These are phyloP conservation scores for Coemansia sp. DNA, from an alignment of 192 early-diverging fungal species.

Conservation along the genomic window DNA sequence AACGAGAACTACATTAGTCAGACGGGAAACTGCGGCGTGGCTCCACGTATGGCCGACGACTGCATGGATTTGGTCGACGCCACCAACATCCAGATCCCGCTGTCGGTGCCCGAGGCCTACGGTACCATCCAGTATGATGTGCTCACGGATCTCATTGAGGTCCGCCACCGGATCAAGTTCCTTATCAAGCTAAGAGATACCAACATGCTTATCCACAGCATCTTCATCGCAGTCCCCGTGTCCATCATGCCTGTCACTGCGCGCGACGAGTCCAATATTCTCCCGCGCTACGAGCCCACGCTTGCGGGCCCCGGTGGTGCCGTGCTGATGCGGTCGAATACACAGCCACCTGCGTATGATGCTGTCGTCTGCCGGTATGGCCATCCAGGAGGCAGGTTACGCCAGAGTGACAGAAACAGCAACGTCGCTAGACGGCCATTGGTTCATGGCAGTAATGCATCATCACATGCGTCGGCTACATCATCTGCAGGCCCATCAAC, in stretches of 20 bases:
- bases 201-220: conserved; percentile 31
- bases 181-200: conserved; percentile 49
- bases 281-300: conserved; percentile 50
- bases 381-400: background rate
- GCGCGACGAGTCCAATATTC: conserved; percentile 36
- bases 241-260: conserved; percentile 49
- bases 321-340: conserved; percentile 43
- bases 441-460: too few relatives aligned
- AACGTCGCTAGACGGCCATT: too few relatives aligned
- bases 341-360: conserved; percentile 46
- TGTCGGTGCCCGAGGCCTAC: conserved; percentile 38
- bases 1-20: conserved; percentile 46
- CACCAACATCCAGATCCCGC: conserved; percentile 31
- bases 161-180: conserved; percentile 53
- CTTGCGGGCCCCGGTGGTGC: conserved; percentile 22
- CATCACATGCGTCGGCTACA: conserved; percentile 4
- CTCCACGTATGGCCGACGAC: conserved; percentile 13
- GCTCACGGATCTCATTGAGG: conserved; percentile 42
- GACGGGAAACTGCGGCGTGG: conserved; percentile 16
- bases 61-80: conserved; percentile 42
- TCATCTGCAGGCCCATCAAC: background rate
- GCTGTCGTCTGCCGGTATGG: background rate
- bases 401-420: background rate
- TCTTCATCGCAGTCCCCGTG: conserved; percentile 55
- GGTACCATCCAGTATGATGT: conserved; percentile 44